These are phyloP conservation scores for Penicillium egyptiacum DNA, from an alignment of 495 filamentous ascomycete genomes.

Conservation along the genomic window DNA sequence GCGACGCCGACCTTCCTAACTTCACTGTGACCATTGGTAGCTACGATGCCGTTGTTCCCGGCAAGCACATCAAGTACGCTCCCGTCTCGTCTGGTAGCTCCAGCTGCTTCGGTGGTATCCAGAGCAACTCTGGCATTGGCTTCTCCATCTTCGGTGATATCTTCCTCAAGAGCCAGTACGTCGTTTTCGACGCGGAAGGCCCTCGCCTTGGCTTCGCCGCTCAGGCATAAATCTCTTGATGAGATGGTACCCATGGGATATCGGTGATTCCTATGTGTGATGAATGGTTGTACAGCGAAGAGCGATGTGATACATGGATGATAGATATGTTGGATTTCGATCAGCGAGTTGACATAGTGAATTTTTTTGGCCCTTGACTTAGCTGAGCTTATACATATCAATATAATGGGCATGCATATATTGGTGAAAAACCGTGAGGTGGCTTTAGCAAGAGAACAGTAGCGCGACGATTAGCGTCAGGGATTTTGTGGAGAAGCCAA, in stretches of 20 bases:
- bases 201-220: constrained; percentile 63
- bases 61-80: constrained; percentile 45
- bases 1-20: constrained; percentile 58
- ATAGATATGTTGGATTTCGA: constrained; percentile 16
- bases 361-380: constrained; percentile 18
- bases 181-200: constrained; percentile 64
- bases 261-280: background rate
- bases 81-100: constrained; percentile 42
- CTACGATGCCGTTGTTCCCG: constrained; percentile 48
- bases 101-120: constrained; percentile 65
- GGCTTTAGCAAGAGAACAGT: background rate
- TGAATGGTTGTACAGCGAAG: constrained; percentile 8
- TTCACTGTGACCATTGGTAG: constrained; percentile 58
- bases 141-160: constrained; percentile 76
- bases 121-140: constrained; percentile 59
- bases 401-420: constrained; percentile 24
- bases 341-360: constrained; percentile 11
- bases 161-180: constrained; percentile 77
- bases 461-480: background rate
- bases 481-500: constrained; percentile 18
- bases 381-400: constrained; percentile 26
- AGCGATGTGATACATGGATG: constrained; percentile 6
- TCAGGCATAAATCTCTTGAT: constrained; percentile 30
- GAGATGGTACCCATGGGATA: background rate
- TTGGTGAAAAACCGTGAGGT: too few species aligned